Evolutionary conservation across 2,329 filamentous ascomycete genomes (phyloP), one percentile per base, ranked within the genome.

Genomic region (Colletotrichum cuscutae): DNA sequence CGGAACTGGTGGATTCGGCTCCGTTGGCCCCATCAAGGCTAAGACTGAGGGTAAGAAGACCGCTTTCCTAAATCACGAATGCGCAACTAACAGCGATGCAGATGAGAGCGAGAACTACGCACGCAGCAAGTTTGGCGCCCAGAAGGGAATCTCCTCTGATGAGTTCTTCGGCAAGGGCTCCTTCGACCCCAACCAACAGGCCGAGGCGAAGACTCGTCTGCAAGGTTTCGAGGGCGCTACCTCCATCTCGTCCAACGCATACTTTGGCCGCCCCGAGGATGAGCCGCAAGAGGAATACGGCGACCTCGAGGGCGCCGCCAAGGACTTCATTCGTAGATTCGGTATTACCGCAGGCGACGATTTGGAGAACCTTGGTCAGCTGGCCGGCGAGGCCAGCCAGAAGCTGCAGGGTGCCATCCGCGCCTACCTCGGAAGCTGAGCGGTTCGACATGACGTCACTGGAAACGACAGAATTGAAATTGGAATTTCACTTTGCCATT

Each of bases 91-190:
- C 56, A 53, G 4, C 12, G 46, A 26, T 42, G 28, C 72, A 91
- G 91, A 90, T 75, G 95, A 98, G 71, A 92, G 93, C 67, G 91
- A 98, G 79, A 91, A 90, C 79, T 97, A 94, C 80, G 95, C 95
- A 6, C 93, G 94, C 78, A 86, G 90, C 79, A 98, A 98, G 83
- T 99, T 99, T 79, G 96, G 95, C 73, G 84, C 84, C 56, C 97
- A 99, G 82, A 98, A 98, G 87, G 94, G 94, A 77, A 99, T 99
- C 77, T 98, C 95, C 0, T 98, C 95, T 0, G 97, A 99, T 82
- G 97, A 99, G 81, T 99, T 97, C 88, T 99, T 99, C 81, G 95
- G 96, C 79, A 96, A 97, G 81, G 94, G 95, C 65, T 86, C 89
- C 68, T 98, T 92, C 83, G 95, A 99, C 81, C 91, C 95, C 49